Percentiles rank a stretch among this genome's conserved stretches.
Conservation (phyloP, 129 eudicot genomes). For the Artemisia tridentata region DNA sequence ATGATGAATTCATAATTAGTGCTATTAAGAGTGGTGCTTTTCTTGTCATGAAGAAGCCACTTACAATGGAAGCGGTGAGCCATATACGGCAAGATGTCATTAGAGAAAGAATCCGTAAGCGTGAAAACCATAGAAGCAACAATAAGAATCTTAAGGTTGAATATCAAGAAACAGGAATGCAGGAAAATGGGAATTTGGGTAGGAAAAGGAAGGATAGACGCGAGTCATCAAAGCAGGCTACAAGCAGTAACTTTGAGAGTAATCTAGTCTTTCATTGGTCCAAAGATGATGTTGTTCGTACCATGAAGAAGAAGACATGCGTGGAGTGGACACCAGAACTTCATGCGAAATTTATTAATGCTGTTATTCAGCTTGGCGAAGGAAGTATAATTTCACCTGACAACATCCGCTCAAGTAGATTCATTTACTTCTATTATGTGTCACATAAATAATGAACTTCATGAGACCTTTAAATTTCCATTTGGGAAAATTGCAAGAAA, state of each 20-base stretch:
- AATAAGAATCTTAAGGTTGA: background rate
- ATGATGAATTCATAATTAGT: slow-evolving; percentile 18
- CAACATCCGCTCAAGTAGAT: background rate
- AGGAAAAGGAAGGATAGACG: background rate
- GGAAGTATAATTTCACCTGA: slow-evolving; percentile 35
- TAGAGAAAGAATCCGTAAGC: slow-evolving; percentile 26
- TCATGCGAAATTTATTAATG: slow-evolving; percentile 40
- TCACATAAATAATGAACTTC: too few species aligned
- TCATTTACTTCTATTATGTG: too few species aligned
- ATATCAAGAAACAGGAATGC: background rate
- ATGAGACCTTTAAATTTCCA: too few species aligned
- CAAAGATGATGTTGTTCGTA: background rate
- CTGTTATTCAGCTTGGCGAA: slow-evolving; percentile 41
- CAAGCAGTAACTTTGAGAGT: too few species aligned
- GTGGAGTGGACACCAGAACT: slow-evolving; percentile 50
- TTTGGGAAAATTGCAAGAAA: too few species aligned
- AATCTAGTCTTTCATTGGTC: background rate
- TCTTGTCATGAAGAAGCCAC: slow-evolving; percentile 34
- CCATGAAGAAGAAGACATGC: slow-evolving; percentile 29
- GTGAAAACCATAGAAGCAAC: background rate
- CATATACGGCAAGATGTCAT: slow-evolving; percentile 35
- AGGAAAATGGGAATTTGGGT: background rate
- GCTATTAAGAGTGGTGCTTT: slow-evolving; percentile 38
- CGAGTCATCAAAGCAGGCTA: too few species aligned
- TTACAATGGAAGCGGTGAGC: slow-evolving; percentile 26